These are phyloP conservation scores for Thielaviopsis euricoi DNA, from an alignment of 2,329 filamentous ascomycete species.

Conservation along the genomic window DNA sequence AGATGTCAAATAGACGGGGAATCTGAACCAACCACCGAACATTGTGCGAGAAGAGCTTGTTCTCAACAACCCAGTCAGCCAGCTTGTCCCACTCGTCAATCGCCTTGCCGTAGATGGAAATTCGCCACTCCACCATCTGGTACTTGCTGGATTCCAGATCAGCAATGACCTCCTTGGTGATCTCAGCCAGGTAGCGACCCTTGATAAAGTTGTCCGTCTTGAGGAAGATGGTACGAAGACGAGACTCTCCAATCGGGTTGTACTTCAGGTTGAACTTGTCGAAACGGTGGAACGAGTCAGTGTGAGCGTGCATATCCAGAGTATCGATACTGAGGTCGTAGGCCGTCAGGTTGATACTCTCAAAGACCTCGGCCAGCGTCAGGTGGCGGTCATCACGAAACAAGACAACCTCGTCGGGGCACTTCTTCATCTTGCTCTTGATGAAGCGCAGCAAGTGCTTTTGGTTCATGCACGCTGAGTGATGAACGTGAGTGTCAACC, in stretches of 20 bases:
- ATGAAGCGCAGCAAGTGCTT: conserved; percentile 97
- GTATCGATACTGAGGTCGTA: conserved; percentile 98
- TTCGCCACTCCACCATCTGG: conserved; percentile 98
- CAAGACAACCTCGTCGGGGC: conserved; percentile 80
- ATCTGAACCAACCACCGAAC: conserved; percentile 95
- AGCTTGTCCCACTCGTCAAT: conserved; percentile 96
- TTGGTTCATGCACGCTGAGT: conserved; percentile 99
- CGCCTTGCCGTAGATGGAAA: conserved; percentile 87
- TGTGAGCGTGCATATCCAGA: conserved; percentile 97
- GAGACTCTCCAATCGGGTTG: conserved; percentile 90
- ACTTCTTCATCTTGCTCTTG: conserved; percentile 99
- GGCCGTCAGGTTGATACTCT: conserved; percentile 91
- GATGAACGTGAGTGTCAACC: conserved; percentile 96
- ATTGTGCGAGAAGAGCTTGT: conserved; percentile 95
- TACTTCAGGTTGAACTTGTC: conserved; percentile 99
- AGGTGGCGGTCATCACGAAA: conserved; percentile 84
- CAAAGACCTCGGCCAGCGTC: conserved; percentile 83
- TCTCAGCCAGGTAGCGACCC: conserved; percentile 88
- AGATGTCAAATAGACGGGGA: conserved; percentile 86
- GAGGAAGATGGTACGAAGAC: conserved; percentile 90
- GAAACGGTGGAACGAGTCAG: conserved; percentile 94
- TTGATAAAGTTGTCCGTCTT: conserved; percentile 98
- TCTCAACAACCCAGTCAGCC: conserved; percentile 92
- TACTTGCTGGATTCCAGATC: conserved; percentile 98
- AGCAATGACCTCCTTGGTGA: conserved; percentile 93